phyloP scores from a whole-genome alignment of 768 basidiomycete genomes.

The Leccinellum luteum region DNA sequence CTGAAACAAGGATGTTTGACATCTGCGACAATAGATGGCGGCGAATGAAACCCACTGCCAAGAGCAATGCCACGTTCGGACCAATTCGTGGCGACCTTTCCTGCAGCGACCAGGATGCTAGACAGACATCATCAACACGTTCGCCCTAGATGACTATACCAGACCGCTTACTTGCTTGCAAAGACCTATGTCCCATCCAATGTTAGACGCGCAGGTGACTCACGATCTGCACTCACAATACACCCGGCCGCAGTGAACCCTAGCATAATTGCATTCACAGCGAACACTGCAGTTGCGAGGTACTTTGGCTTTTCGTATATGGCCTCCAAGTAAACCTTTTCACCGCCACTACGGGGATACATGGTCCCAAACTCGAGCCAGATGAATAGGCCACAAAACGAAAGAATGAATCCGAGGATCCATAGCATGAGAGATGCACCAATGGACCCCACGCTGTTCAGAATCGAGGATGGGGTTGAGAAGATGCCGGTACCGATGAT shows the following conservation, averaged over 20 bases:
- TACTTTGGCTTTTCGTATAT: conserved; percentile 47
- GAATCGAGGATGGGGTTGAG: conserved; percentile 57
- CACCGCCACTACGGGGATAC: conserved; percentile 59
- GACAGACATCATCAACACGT: background rate
- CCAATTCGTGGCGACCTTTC: conserved; percentile 44
- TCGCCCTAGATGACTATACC: background rate
- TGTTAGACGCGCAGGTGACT: background rate
- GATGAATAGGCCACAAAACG: conserved; percentile 58
- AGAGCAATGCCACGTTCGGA: conserved; percentile 59
- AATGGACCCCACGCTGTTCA: conserved; percentile 52
- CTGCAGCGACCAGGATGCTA: conserved; percentile 52
- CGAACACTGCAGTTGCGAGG: conserved; percentile 48
- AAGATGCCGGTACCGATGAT: conserved; percentile 63
- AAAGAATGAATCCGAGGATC: conserved; percentile 57
- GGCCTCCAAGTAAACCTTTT: conserved; percentile 62
- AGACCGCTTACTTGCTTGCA: conserved; percentile 29
- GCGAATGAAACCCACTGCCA: conserved; percentile 38
- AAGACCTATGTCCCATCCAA: conserved; percentile 22
- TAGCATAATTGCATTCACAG: conserved; percentile 46
- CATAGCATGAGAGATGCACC: conserved; percentile 61
- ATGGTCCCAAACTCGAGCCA: conserved; percentile 64
- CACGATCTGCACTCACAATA: conserved; percentile 36
- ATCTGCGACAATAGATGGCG: background rate
- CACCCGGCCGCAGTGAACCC: conserved; percentile 43
- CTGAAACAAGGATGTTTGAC: conserved; percentile 24